Percentiles rank a stretch among this genome's conserved stretches.
These are phyloP conservation scores for Austroboletus eburneus DNA, from an alignment of 768 basidiomycete genomes.

Conservation along the genomic window DNA sequence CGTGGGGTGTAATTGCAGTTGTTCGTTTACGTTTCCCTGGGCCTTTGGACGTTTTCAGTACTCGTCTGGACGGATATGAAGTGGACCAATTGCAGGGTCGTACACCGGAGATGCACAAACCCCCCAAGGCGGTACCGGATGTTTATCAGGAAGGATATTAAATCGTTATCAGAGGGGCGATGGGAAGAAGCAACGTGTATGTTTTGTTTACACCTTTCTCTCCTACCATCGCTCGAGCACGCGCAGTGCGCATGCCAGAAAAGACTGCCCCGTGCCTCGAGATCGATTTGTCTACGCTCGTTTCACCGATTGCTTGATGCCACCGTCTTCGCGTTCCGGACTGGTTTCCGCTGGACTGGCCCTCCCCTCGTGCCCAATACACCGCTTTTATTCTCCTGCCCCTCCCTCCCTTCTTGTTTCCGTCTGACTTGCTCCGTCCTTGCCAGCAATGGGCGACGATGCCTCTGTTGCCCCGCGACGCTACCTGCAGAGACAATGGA, in stretches of 20 bases:
- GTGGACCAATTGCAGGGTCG: no score
- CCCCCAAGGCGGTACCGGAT: no score
- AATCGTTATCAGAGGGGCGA: no score
- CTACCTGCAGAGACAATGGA: constrained; percentile 40
- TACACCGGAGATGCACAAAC: no score
- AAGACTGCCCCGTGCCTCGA: constrained; percentile 16
- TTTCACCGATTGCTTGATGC: constrained; percentile 11
- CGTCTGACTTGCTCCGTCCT: constrained; percentile 2
- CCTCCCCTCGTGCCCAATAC: constrained; percentile 28
- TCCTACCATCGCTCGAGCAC: constrained; percentile 15
- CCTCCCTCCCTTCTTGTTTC: constrained; percentile 4
- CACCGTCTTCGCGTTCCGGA: constrained; percentile 26
- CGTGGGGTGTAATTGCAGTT: no score
- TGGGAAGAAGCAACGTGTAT: constrained; percentile 28
- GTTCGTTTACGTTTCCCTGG: no score
- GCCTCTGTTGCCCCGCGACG: constrained; percentile 26
- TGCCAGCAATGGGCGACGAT: constrained; percentile 19
- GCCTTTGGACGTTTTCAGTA: no score
- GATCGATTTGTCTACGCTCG: constrained; percentile 19
- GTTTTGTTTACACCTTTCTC: constrained; percentile 7
- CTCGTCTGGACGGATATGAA: no score
- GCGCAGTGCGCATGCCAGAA: constrained; percentile 25
- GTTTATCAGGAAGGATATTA: no score
- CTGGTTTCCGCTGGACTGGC: constrained; percentile 20
- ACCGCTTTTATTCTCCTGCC: constrained; percentile 19